These are phyloP conservation scores for Coniochaeta prunicola DNA, from an alignment of 2,329 filamentous ascomycete species.

Conservation along the genomic window DNA sequence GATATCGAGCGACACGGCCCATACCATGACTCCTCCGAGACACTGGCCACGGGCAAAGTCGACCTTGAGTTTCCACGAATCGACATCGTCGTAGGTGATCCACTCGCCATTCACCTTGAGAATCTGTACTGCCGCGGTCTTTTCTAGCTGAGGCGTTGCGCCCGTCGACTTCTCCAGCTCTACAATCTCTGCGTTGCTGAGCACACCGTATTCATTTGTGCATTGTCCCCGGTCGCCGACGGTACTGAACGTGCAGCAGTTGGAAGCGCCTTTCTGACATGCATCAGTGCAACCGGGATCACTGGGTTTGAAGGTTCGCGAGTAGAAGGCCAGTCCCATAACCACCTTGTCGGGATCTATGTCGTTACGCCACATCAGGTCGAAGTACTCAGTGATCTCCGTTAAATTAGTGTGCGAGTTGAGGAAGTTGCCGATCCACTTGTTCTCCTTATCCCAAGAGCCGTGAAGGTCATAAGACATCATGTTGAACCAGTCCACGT, in stretches of 20 bases:
- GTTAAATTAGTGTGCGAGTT: slow-evolving; percentile 38
- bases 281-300: slow-evolving; percentile 17
- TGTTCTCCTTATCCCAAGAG: slow-evolving; percentile 20
- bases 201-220: background rate
- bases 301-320: slow-evolving; percentile 22
- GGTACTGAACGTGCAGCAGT: slow-evolving; percentile 20
- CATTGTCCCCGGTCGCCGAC: background rate
- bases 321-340: slow-evolving; percentile 40
- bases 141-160: background rate
- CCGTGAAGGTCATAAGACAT: slow-evolving; percentile 30
- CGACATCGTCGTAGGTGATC: slow-evolving; percentile 25
- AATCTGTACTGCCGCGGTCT: background rate
- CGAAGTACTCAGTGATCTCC: slow-evolving; percentile 33
- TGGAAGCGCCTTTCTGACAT: too few species aligned
- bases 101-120: slow-evolving; percentile 15
- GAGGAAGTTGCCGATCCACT: slow-evolving; percentile 13
- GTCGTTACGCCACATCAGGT: slow-evolving; percentile 40
- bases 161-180: background rate
- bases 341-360: slow-evolving; percentile 32
- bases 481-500: slow-evolving; percentile 23
- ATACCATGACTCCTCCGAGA: slow-evolving; percentile 12
- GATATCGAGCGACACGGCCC: slow-evolving; percentile 9
- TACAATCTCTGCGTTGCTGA: background rate
- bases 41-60: slow-evolving; percentile 9
- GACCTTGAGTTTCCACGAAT: slow-evolving; percentile 11